Conservation (phyloP, 257 asterid species). For the Lycium ferocissimum region DNA sequence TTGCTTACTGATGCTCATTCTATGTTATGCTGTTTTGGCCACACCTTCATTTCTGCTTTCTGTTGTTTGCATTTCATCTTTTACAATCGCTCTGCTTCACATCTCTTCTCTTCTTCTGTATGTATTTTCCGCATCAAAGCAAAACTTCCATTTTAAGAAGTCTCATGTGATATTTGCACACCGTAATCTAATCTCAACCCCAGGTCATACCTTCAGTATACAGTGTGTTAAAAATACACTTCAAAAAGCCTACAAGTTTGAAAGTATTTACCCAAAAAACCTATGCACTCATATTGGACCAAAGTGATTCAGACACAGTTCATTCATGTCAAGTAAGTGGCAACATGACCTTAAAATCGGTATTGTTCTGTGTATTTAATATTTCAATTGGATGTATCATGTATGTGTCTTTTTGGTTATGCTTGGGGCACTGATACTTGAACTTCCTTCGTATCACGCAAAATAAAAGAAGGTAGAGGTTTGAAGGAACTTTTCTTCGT, state of each 20-base stretch:
- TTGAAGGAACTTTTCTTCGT: background rate
- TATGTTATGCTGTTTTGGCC: background rate
- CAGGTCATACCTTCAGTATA: background rate
- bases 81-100: background rate
- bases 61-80: background rate
- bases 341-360: background rate
- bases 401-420: background rate
- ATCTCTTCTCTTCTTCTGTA: background rate
- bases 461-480: background rate
- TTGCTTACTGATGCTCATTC: background rate
- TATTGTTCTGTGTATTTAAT: background rate
- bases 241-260: no score
- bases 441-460: background rate
- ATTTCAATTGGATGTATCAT: background rate
- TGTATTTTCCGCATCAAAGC: background rate
- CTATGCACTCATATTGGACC: no score
- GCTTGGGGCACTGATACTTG: background rate
- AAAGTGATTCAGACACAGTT: background rate
- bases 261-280: no score
- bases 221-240: no score
- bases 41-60: background rate
- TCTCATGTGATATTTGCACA: background rate
- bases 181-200: slow-evolving; percentile 10
- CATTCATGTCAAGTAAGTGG: slow-evolving; percentile 4
- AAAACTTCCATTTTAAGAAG: background rate